These are phyloP conservation scores for Aspergillus asperescens DNA, from an alignment of 495 filamentous ascomycete species.

Conservation along the genomic window DNA sequence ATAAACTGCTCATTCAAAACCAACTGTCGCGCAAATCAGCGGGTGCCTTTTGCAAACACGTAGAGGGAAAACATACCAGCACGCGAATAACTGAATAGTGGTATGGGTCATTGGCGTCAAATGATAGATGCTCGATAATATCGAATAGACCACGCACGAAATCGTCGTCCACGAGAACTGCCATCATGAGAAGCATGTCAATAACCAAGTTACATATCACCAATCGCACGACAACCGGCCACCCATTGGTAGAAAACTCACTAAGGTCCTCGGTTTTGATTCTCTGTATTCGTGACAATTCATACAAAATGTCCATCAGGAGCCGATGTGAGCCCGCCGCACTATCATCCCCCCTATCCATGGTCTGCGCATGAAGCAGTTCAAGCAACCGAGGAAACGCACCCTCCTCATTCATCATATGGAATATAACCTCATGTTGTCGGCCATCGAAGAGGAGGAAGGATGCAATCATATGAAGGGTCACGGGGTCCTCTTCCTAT, in stretches of 20 bases:
- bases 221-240: background rate
- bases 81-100: constrained; percentile 94
- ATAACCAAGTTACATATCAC: background rate
- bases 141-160: constrained; percentile 81
- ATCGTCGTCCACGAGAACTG: constrained; percentile 69
- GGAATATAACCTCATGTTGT: constrained; percentile 69
- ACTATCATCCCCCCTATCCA: constrained; percentile 59
- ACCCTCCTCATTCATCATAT: constrained; percentile 80
- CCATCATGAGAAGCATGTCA: constrained; percentile 9
- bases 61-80: constrained; percentile 52
- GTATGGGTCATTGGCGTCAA: constrained; percentile 90
- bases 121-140: constrained; percentile 81
- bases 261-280: constrained; percentile 72
- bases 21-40: constrained; percentile 51
- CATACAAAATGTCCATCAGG: constrained; percentile 85
- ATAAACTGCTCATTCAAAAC: constrained; percentile 98
- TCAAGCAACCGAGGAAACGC: constrained; percentile 79
- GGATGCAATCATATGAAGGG: constrained; percentile 74
- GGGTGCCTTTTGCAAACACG: background rate
- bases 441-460: constrained; percentile 90
- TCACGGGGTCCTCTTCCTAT: constrained; percentile 72
- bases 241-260: constrained; percentile 29
- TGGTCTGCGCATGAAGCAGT: constrained; percentile 61
- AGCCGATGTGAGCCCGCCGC: constrained; percentile 66
- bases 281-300: constrained; percentile 92